These are phyloP conservation scores for Melampsora abietis-canadensis DNA, from an alignment of 1,284 basidiomycete genomes.

Conservation along the genomic window DNA sequence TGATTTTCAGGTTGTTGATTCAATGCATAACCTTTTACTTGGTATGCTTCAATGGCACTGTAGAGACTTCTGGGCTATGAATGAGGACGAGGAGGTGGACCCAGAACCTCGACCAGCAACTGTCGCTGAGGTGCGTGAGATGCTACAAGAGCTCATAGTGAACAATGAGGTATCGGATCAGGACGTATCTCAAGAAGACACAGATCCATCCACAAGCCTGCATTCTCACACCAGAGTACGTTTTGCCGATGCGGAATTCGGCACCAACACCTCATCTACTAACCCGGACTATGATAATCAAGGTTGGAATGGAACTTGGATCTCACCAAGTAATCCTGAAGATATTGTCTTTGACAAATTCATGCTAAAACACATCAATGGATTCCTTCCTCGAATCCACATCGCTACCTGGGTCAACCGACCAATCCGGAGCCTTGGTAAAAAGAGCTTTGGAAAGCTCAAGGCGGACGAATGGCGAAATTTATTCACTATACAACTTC, in stretches of 20 bases:
- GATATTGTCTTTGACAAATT: constrained; percentile 6
- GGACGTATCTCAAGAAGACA: not conserved
- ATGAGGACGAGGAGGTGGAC: constrained; percentile 11
- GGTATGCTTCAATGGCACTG: constrained; percentile 26
- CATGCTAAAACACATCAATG: constrained; percentile 16
- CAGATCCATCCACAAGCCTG: not conserved
- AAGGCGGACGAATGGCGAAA: constrained; percentile 15
- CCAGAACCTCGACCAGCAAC: not conserved
- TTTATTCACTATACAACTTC: constrained; percentile 8
- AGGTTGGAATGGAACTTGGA: constrained; percentile 24
- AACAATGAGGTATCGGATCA: not conserved
- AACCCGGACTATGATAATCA: constrained; percentile 11
- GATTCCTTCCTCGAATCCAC: not conserved
- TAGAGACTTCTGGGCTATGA: constrained; percentile 15
- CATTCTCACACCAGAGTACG: not conserved
- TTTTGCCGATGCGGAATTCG: constrained; percentile 8
- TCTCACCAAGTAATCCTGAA: not conserved
- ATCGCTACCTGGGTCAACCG: constrained; percentile 23
- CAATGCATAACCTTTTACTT: constrained; percentile 32
- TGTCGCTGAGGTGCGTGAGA: not conserved
- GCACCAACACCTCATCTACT: not conserved
- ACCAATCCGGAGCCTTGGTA: constrained; percentile 31
- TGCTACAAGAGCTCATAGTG: not conserved
- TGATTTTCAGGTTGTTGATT: constrained; percentile 30
- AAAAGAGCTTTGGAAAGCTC: constrained; percentile 15